Percentiles rank a stretch among this genome's conserved stretches.
Evolutionary conservation across 2,329 filamentous ascomycete species (phyloP).

Genomic region (Phoma sp.): DNA sequence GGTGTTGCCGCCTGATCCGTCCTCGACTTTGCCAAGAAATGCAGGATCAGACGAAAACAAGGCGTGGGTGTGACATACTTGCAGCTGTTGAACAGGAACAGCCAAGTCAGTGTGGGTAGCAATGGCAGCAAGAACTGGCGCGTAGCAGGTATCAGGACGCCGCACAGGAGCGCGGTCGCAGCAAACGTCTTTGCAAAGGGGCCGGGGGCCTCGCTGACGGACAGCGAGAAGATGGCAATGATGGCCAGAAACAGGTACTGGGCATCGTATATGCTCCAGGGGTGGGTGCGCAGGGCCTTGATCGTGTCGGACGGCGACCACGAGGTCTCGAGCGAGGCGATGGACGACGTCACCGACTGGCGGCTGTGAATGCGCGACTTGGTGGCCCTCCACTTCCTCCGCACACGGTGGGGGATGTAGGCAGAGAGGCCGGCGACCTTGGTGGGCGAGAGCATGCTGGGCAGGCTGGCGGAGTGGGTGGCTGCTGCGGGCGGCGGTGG

Average conservation of each 20-base stretch:
- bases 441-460: conserved; percentile 50
- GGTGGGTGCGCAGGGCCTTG: conserved; percentile 74
- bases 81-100: conserved; percentile 90
- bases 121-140: conserved; percentile 91
- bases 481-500: conserved; percentile 19
- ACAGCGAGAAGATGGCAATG: conserved; percentile 81
- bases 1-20: conserved; percentile 12
- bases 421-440: conserved; percentile 56
- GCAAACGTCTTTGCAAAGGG: conserved; percentile 78
- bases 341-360: conserved; percentile 71
- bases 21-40: conserved; percentile 1
- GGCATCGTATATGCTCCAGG: conserved; percentile 81
- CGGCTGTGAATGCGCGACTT: conserved; percentile 70
- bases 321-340: conserved; percentile 79
- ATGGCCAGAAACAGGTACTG: conserved; percentile 80
- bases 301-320: conserved; percentile 81
- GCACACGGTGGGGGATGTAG: conserved; percentile 68
- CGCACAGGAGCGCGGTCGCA: conserved; percentile 68
- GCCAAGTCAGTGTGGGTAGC: conserved; percentile 81
- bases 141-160: conserved; percentile 81
- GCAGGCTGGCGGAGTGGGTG: not conserved
- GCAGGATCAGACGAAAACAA: conserved; percentile 6
- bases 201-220: conserved; percentile 78
- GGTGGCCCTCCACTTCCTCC: conserved; percentile 66
- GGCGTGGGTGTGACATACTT: conserved; percentile 67